These are phyloP conservation scores for Hypoxylon sp. DNA, from an alignment of 2,329 filamentous ascomycete species.

Conservation along the genomic window DNA sequence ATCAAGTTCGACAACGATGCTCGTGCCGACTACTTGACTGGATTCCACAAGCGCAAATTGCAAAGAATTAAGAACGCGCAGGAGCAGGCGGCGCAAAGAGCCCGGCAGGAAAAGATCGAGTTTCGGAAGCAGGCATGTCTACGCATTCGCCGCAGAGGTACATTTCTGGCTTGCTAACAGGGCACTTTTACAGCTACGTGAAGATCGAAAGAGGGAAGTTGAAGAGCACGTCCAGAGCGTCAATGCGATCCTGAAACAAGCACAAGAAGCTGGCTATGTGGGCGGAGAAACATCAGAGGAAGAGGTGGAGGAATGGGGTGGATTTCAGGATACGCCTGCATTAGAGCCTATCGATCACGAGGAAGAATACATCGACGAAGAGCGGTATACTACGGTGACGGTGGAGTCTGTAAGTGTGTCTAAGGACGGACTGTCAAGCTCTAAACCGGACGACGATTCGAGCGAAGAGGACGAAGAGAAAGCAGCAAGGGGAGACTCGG, in stretches of 20 bases:
- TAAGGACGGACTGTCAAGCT: conserved; percentile 75
- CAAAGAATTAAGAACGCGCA: conserved; percentile 88
- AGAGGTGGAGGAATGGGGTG: conserved; percentile 70
- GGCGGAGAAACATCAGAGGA: conserved; percentile 55
- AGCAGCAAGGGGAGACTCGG: conserved; percentile 56
- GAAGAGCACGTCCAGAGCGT: conserved; percentile 86
- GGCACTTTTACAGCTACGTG: conserved; percentile 74
- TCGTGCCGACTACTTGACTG: conserved; percentile 89
- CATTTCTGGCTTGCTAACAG: conserved; percentile 13
- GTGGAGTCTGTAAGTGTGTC: conserved; percentile 89
- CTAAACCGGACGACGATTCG: conserved; percentile 62
- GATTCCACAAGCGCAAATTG: conserved; percentile 96
- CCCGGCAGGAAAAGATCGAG: conserved; percentile 80
- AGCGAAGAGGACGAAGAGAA: conserved; percentile 55
- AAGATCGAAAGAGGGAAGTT: conserved; percentile 85
- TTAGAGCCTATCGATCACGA: conserved; percentile 78
- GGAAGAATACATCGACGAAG: conserved; percentile 96
- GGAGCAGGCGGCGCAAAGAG: conserved; percentile 82
- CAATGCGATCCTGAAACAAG: conserved; percentile 76
- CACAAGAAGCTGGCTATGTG: conserved; percentile 64
- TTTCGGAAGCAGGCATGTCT: conserved; percentile 79
- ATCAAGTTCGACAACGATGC: conserved; percentile 86
- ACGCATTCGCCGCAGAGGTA: neutral
- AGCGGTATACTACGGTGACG: conserved; percentile 94
- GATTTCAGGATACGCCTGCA: conserved; percentile 69